phyloP scores from a whole-genome alignment of 768 basidiomycete species.

The Trametes cingulata region DNA sequence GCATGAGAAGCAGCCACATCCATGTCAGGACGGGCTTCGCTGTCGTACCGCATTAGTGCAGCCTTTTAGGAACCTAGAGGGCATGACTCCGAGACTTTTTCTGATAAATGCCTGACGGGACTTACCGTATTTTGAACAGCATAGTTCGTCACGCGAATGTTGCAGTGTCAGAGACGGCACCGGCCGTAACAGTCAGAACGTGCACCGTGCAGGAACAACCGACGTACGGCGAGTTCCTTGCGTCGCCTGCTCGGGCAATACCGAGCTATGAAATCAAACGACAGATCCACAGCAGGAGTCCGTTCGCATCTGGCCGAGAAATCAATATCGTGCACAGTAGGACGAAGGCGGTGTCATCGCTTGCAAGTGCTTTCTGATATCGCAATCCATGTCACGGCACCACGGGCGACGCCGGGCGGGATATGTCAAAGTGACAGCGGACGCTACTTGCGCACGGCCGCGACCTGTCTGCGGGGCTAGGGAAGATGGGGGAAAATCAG shows the following conservation, averaged over 20 bases:
- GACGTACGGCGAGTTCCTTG: background rate
- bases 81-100: too few relatives aligned
- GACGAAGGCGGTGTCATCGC: background rate
- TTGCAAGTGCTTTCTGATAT: background rate
- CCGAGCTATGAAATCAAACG: background rate
- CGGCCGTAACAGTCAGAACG: too few relatives aligned
- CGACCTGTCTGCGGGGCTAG: background rate
- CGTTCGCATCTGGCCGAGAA: conserved; percentile 2
- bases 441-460: background rate
- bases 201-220: background rate
- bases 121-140: too few relatives aligned
- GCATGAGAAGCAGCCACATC: too few relatives aligned
- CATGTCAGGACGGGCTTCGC: too few relatives aligned
- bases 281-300: background rate
- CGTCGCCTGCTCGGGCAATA: background rate
- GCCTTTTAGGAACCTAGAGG: too few relatives aligned
- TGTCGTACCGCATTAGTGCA: too few relatives aligned
- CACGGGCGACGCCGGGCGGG: background rate
- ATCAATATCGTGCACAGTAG: background rate
- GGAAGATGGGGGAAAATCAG: background rate
- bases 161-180: too few relatives aligned
- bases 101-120: too few relatives aligned
- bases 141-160: too few relatives aligned
- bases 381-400: background rate
- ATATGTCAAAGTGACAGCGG: background rate